Base-by-base conservation (phyloP, 75 land plant species). In the Cupressus sempervirens region DNA sequence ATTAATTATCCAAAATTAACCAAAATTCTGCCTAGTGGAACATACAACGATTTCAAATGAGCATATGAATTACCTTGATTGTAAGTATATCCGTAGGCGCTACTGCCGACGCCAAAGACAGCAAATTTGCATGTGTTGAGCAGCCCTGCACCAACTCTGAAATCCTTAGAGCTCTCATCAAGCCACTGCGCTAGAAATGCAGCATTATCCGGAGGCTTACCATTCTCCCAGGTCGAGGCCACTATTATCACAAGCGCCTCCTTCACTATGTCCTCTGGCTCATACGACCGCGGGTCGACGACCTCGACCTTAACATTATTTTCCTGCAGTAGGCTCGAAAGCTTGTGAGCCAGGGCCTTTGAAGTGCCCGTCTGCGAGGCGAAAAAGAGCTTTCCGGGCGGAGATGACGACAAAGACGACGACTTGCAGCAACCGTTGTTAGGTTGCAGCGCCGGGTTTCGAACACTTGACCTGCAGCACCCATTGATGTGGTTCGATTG, bases 31-130 rank as follows among this genome's bases (percentile, higher is more conserved):
- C 12, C 13, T 15, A 50, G 14, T 50, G 3, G 1, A 50, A 13
- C 53, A 50, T 13, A 50, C 53, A 50, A 50, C 15, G 12, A 12
- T 50, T 50, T 3, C 1, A 50, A 48, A 50, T 50, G 53, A 12
- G 12, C 15, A 48, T 10, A 10, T 50, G 1, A 50, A 13, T 50
- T 50, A 62, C 67, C 67, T 62, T 62, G 12, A 82, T 97, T 97
- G 82, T 87, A 97, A 1, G 53, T 86, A 76, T 84, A 50, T 0
- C 96, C 98, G 86, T 97, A 97, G 1, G 88, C 56, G 77, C 86
- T 36, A 65, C 98, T 95, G 73, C 99, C 99, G 11, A 97, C 92
- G 8, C 99, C 99, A 81, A 97, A 97, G 40, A 96, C 94, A 26
- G 95, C 95, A 79, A 94, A 97, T 50, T 83, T 85, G 85, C 95